phyloP scores from a whole-genome alignment of 2,329 filamentous ascomycete species.

The Hawksworthiomyces lignivorus region DNA sequence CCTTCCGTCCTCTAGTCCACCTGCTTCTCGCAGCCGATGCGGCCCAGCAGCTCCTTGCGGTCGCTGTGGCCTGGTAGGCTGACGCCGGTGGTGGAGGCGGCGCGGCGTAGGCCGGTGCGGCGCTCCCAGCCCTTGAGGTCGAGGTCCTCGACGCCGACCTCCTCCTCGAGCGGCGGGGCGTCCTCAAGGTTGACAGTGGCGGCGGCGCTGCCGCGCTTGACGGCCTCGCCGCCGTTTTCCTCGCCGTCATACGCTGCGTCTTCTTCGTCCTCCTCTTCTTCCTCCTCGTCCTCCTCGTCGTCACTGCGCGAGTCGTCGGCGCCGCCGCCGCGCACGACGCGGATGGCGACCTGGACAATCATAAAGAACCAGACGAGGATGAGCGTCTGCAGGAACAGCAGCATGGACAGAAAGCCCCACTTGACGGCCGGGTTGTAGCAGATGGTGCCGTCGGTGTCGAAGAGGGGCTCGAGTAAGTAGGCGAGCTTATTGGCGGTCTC shows the following conservation, averaged over 20 bases:
- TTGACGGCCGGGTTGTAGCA: slow-evolving; percentile 73
- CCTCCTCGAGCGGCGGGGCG: slow-evolving; percentile 57
- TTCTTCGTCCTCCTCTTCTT: slow-evolving; percentile 45
- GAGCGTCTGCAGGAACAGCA: slow-evolving; percentile 71
- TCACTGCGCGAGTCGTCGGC: slow-evolving; percentile 87
- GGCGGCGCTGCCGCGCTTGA: slow-evolving; percentile 37
- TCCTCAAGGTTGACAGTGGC: slow-evolving; percentile 28
- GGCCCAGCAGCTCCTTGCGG: slow-evolving; percentile 70
- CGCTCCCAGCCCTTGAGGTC: slow-evolving; percentile 59
- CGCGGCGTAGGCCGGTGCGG: slow-evolving; percentile 46
- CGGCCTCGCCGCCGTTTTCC: slow-evolving; percentile 47
- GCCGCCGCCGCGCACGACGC: slow-evolving; percentile 65
- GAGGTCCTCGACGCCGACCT: slow-evolving; percentile 66
- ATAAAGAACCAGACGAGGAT: slow-evolving; percentile 81
- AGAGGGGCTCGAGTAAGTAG: slow-evolving; percentile 68
- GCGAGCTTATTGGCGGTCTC: slow-evolving; percentile 36
- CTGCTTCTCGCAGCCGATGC: slow-evolving; percentile 78
- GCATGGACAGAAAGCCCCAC: slow-evolving; percentile 66
- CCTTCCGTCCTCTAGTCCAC: slow-evolving; percentile 33
- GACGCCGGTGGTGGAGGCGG: slow-evolving; percentile 46
- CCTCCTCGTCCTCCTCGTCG: slow-evolving; percentile 65
- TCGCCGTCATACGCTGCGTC: slow-evolving; percentile 51
- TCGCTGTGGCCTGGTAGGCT: slow-evolving; percentile 65
- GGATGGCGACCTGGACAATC: slow-evolving; percentile 75
- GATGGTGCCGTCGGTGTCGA: slow-evolving; percentile 61